Percentiles rank a stretch among this genome's conserved stretches.
These are phyloP conservation scores for Oidiodendron maius DNA, from an alignment of 495 filamentous ascomycete species.

Conservation along the genomic window DNA sequence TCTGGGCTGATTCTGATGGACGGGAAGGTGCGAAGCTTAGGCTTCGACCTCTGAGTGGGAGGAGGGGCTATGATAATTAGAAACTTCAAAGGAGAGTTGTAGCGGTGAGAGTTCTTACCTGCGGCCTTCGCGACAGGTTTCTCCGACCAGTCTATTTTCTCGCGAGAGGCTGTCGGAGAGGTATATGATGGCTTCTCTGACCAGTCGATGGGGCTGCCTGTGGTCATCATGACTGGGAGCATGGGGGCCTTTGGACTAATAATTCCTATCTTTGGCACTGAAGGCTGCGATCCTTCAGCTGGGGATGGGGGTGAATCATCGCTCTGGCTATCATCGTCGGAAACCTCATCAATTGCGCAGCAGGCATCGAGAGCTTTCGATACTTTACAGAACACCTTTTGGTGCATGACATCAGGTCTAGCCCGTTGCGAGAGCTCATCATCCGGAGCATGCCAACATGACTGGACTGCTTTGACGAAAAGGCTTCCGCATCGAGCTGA, in stretches of 20 bases:
- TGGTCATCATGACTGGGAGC: background rate
- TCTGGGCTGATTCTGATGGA: conserved; percentile 51
- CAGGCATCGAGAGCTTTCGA: conserved; percentile 34
- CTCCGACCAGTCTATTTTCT: conserved; percentile 15
- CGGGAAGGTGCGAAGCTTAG: conserved; percentile 43
- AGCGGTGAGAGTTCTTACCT: conserved; percentile 12
- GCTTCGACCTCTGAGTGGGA: conserved; percentile 21
- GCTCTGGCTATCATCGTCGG: conserved; percentile 16
- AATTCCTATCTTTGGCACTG: conserved; percentile 7
- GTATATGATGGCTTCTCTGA: conserved; percentile 16
- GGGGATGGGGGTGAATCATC: conserved; percentile 16
- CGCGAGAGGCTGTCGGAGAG: conserved; percentile 3
- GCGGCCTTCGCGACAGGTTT: conserved; percentile 11
- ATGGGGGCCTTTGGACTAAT: conserved; percentile 12
- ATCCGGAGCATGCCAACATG: conserved; percentile 73
- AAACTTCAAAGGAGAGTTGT: background rate
- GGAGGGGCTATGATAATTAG: conserved; percentile 12
- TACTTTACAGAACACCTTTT: conserved; percentile 33
- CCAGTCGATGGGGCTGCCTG: background rate
- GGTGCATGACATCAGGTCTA: conserved; percentile 30
- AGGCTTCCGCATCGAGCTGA: conserved; percentile 67
- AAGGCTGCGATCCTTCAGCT: conserved; percentile 8
- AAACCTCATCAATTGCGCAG: conserved; percentile 31
- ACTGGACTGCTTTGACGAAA: conserved; percentile 76
- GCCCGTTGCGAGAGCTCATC: conserved; percentile 39